Evolutionary conservation across 768 basidiomycete species (phyloP).

Genomic region (Cantharellus cinnabarinus): DNA sequence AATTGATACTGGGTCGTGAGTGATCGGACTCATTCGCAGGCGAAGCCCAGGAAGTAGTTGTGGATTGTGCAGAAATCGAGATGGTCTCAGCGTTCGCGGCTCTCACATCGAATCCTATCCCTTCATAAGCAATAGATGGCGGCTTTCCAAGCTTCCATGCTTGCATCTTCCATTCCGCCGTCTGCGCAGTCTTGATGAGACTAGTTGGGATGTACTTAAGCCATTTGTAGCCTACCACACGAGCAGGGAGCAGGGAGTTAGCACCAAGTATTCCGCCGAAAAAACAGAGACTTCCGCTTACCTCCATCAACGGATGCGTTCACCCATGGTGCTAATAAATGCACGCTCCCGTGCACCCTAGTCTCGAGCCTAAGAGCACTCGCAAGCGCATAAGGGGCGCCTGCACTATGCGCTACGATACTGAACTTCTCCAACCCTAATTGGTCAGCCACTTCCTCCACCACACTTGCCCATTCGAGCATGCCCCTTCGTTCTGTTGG

Average conservation of each 20-base stretch:
- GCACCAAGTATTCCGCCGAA: not conserved
- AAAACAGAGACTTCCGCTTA: conserved; percentile 15
- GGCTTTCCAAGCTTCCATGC: conserved; percentile 96
- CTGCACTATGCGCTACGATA: conserved; percentile 89
- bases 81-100: conserved; percentile 2
- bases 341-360: conserved; percentile 65
- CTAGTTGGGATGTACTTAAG: conserved; percentile 89
- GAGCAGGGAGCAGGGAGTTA: not conserved
- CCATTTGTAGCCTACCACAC: conserved; percentile 76
- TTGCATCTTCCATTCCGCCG: conserved; percentile 93
- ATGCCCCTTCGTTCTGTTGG: conserved; percentile 48
- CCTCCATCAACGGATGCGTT: conserved; percentile 65
- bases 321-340: conserved; percentile 90
- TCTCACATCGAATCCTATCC: conserved; percentile 58
- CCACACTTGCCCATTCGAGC: conserved; percentile 75
- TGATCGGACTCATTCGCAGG: conserved; percentile 7
- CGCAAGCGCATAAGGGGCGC: conserved; percentile 83
- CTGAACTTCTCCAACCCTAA: conserved; percentile 62
- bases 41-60: conserved; percentile 4
- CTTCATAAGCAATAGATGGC: conserved; percentile 63
- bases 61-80: not conserved
- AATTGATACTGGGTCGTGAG: conserved; percentile 50
- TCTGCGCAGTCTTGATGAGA: conserved; percentile 83
- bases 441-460: conserved; percentile 75
- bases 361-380: conserved; percentile 56